A percentile compares a stretch with the other conserved stretches of the same genome.
Evolutionary conservation across 345 rosid genomes (phyloP).

Genomic region (Citropsis articulata): DNA sequence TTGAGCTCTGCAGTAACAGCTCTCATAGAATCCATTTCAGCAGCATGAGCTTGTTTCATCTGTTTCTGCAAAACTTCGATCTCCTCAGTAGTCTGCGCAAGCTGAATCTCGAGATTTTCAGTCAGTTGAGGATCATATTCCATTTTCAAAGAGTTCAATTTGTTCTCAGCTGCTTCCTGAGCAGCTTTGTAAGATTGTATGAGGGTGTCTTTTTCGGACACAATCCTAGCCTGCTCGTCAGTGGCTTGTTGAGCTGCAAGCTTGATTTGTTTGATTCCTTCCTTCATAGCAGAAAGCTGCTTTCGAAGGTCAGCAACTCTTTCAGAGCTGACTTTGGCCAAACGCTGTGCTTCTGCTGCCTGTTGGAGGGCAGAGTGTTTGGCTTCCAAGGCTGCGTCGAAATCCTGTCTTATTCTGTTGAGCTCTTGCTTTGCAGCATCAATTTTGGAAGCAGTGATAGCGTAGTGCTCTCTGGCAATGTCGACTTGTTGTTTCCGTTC

Average conservation of each 20-base stretch:
- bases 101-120: slow-evolving; percentile 44
- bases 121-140: slow-evolving; percentile 52
- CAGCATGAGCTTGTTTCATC: slow-evolving; percentile 62
- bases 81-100: slow-evolving; percentile 53
- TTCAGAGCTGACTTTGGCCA: slow-evolving; percentile 32
- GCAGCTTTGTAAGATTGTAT: slow-evolving; percentile 35
- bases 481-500: slow-evolving; percentile 47
- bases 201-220: slow-evolving; percentile 44
- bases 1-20: slow-evolving; percentile 58
- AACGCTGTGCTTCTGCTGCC: slow-evolving; percentile 64
- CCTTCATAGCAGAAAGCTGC: slow-evolving; percentile 61
- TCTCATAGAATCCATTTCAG: slow-evolving; percentile 50
- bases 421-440: slow-evolving; percentile 70
- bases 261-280: slow-evolving; percentile 51
- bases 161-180: slow-evolving; percentile 49
- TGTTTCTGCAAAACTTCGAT: slow-evolving; percentile 59
- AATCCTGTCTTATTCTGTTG: slow-evolving; percentile 66
- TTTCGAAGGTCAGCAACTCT: slow-evolving; percentile 49
- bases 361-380: slow-evolving; percentile 60
- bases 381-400: slow-evolving; percentile 60
- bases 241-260: slow-evolving; percentile 45
- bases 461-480: slow-evolving; percentile 56
- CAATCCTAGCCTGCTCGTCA: slow-evolving; percentile 39
- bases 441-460: slow-evolving; percentile 40
- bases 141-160: slow-evolving; percentile 34